Evolutionary conservation across 2,329 filamentous ascomycete species (phyloP).

Genomic region (Ophiocordyceps camponoti-leonardi): DNA sequence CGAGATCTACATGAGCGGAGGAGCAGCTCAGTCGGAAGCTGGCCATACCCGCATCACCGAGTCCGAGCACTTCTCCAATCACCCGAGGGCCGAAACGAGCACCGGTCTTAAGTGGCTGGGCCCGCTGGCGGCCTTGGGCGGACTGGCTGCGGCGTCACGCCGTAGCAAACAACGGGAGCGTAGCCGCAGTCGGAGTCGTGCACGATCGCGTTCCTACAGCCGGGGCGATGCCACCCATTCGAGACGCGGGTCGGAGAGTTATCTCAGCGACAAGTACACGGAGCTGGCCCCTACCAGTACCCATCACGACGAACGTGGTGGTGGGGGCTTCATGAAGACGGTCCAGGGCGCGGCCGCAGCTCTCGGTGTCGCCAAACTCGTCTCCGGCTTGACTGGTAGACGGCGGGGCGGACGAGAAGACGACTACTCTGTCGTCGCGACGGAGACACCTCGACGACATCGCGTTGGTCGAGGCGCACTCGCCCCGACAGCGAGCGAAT

Average conservation of each 20-base stretch:
- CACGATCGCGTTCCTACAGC: conserved; percentile 18
- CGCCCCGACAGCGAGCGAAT: conserved; percentile 28
- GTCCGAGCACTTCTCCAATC: conserved; percentile 21
- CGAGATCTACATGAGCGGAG: conserved; percentile 36
- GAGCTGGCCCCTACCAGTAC: conserved; percentile 21
- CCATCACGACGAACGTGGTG: conserved; percentile 4
- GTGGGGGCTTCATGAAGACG: conserved; percentile 39
- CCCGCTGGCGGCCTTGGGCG: conserved; percentile 34
- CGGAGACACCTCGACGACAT: conserved; percentile 38
- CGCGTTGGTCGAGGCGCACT: conserved; percentile 16
- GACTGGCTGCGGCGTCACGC: conserved; percentile 27
- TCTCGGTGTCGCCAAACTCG: conserved; percentile 44
- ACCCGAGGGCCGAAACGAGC: conserved; percentile 13
- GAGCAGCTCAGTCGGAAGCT: conserved; percentile 30
- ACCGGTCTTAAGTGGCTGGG: conserved; percentile 28
- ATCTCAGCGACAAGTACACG: conserved; percentile 48
- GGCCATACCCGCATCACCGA: conserved; percentile 21
- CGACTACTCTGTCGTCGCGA: conserved; percentile 45
- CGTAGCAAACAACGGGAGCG: conserved; percentile 23
- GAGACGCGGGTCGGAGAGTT: conserved; percentile 36
- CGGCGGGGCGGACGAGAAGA: conserved; percentile 34
- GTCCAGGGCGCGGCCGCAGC: conserved; percentile 42
- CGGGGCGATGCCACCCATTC: conserved; percentile 34
- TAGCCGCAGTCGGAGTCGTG: conserved; percentile 23
- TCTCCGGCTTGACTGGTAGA: conserved; percentile 39